Evolutionary conservation across 768 basidiomycete genomes (phyloP), one percentile per base, ranked within the genome.

Genomic region (Boletus huronensis): DNA sequence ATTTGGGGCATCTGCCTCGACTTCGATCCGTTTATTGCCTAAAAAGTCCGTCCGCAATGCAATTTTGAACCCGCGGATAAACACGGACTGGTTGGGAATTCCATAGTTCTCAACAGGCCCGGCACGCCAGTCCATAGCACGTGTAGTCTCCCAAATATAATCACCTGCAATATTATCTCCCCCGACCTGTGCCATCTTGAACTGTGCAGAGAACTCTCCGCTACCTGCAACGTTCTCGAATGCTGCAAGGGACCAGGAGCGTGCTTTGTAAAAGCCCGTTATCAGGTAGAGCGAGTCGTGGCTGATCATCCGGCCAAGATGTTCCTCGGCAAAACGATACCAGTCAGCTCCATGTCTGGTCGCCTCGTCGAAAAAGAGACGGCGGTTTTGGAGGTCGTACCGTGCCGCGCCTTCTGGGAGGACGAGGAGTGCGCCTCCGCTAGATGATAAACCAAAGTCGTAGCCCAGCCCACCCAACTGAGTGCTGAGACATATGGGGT

Each of bases 341-440:
- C 71, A 72, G 1, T 48, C 52, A 9, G 29, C 44, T 0, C 52
- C 70, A 50, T 69, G 53, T 14, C 21, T 6, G 9, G 40, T 44
- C 1, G 69, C 68, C 21, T 62, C 62, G 35, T 36, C 35, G 35
- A 36, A 36, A n/a, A 36, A 36, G 14, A 36, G 6, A n/a, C 35
- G 35, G 35, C 35, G 35, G n/a, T 36, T 36, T n/a, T 17, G 35
- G 17, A 36, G 35, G 35, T 36, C 35, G 17, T 36, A 36, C 7
- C 35, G 35, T 11, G 35, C 29, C 0, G 70, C 67, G 1, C 70
- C 74, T 31, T 70, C 61, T 0, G 72, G 72, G 23, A 74, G 62
- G n/a, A 67, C 53, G 6, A 74, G 59, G 6, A 72, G 50, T 8
- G 74, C 70, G 0, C 69, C 73, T 55, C 64, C 68, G 2, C 23